Base-by-base conservation (phyloP, 768 basidiomycete species). In the Pisolithus tinctorius region DNA sequence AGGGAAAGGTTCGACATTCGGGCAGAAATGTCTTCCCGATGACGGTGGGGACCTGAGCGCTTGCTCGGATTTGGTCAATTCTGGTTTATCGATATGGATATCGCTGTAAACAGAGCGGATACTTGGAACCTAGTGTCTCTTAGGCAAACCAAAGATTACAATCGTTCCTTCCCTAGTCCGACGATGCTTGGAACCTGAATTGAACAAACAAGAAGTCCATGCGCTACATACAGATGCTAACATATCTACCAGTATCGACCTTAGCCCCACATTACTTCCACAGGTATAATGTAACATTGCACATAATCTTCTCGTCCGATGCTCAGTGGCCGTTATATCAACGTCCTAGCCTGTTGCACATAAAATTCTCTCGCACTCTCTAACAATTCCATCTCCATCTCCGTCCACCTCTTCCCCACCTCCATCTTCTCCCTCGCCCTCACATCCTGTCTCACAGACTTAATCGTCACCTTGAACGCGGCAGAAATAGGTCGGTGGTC, bases 401-500 rank as follows among this genome's bases (percentile, higher is more conserved):
- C 57, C 31, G 64, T 61, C 87, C 87, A 90, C 60, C 64, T 69
- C 47, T 58, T 70, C 66, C 79, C 73, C 42, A 89, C 74, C 56
- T 80, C 73, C 50, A 62, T 60, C 69, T 81, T 82, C 23, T 83
- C 80, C 47, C 68, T 67, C 55, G 71, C 75, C 61, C 88, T 75
- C 55, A 73, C 71, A 10, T 82, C 82, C 30, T 71, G 73, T 47
- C 80, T 68, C 42, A 96, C 78, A 37, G 69, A 76, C 72, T 94
- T 95, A 37, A 93, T 76, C 45, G 77, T 84, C 36, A 93, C 69
- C 47, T 65, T 68, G 65, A 93, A 93, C 4, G 75, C 87, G 5
- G 88, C 85, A 29, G 87, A 91, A 44, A 98, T 80, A 7, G 94
- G 92, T 6, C 89, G 77, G 68, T 96, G 94, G 69, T 97, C 93